Conservation (phyloP, 768 basidiomycete genomes). For the Mycena leptocephala region DNA sequence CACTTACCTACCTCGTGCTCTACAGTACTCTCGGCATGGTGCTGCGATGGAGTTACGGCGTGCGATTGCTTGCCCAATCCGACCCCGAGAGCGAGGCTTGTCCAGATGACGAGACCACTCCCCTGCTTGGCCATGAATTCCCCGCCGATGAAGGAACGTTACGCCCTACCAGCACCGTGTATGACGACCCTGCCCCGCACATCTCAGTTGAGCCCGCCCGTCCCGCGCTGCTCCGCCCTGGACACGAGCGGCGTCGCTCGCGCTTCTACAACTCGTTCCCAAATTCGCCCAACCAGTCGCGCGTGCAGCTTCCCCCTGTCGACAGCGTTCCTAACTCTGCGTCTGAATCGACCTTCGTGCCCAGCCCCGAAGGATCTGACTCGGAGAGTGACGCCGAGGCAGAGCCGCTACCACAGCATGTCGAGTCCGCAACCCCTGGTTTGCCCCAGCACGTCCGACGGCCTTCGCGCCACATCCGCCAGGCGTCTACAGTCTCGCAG, state of each 20-base stretch:
- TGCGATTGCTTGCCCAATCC: constrained; percentile 84
- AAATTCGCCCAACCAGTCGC: constrained; percentile 66
- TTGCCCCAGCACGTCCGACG: constrained; percentile 16
- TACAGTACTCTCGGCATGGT: constrained; percentile 98
- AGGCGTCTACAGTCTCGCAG: constrained; percentile 22
- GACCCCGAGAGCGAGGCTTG: constrained; percentile 58
- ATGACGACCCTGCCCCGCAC: constrained; percentile 40
- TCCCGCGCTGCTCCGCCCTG: constrained; percentile 30
- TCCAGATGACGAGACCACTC: constrained; percentile 36
- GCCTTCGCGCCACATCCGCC: constrained; percentile 6
- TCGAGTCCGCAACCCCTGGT: not conserved
- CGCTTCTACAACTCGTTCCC: constrained; percentile 80
- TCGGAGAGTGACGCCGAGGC: constrained; percentile 41
- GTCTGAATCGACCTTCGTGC: constrained; percentile 34
- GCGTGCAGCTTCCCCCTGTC: constrained; percentile 49
- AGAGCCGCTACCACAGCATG: not conserved
- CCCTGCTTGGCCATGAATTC: constrained; percentile 18
- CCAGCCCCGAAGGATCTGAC: constrained; percentile 40
- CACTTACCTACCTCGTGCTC: constrained; percentile 90
- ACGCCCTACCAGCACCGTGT: constrained; percentile 47
- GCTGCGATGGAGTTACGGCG: constrained; percentile 94
- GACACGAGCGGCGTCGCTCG: constrained; percentile 47
- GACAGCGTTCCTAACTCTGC: constrained; percentile 38
- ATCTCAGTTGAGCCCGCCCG: constrained; percentile 25
- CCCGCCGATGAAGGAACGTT: constrained; percentile 53